Evolutionary conservation across 108 stramenopile genomes (phyloP), one percentile per base, ranked within the genome.

Genomic region (Skeletonema tropicum): DNA sequence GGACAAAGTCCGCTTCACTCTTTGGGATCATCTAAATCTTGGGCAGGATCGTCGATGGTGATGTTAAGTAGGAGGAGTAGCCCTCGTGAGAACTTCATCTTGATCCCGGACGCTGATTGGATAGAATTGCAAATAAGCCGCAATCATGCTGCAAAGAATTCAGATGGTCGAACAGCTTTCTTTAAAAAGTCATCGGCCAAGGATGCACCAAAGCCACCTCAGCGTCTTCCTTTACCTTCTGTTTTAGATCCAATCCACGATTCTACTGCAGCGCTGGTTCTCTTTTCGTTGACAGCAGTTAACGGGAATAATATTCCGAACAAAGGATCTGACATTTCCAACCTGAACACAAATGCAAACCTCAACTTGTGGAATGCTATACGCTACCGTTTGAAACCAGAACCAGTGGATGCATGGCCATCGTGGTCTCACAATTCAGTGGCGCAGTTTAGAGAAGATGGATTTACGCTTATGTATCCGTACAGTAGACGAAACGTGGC

Each of bases 321-420:
- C 39, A 39, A 46, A 35, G 30, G 21, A 26, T 17, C 39, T 23
- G 36, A 38, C 31, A 17, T 59, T 13, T 59, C 55, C 13, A n/a
- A 72, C 5, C 14, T 46, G n/a, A 74, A 76, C 29, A 42, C 29
- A 7, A 39, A 69, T 38, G 67, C 75, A 39, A 76, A 76, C 55
- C 26, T 30, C 33, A 68, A 69, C 5, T 57, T 76, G 17, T 76
- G 75, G 75, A 33, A 33, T 15, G 67, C 36, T 12, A 76, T 76
- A 12, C 75, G 52, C 38, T 45, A 33, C 6, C 31, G 68, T 33
- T 46, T 80, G 61, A 42, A 33, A 17, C 72, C 72, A 2, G 36
- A 68, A 42, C 79, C 79, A 35, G 14, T 64, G 3, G 79, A 80
- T 67, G 79, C 46, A 31, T 80, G 79, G 79, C 72, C 79, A 42